phyloP scores from a whole-genome alignment of 108 stramenopile species.

The Thalassiosira profunda region DNA sequence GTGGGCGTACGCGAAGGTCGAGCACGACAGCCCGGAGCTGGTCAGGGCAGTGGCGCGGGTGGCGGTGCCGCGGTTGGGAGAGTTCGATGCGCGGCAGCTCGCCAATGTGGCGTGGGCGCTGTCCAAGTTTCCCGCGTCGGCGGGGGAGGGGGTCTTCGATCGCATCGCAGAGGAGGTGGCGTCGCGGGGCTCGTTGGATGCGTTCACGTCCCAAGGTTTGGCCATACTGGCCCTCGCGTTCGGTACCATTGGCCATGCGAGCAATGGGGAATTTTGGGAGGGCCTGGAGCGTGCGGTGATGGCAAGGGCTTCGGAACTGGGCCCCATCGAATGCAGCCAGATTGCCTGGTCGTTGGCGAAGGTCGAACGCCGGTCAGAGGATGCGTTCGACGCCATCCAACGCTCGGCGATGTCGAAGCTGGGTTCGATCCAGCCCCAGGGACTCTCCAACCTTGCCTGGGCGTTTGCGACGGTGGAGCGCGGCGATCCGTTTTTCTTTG shows the following conservation, averaged over 20 bases:
- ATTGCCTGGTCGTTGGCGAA: constrained; percentile 46
- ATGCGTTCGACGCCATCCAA: constrained; percentile 22
- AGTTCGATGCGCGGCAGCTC: background rate
- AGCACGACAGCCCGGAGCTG: constrained; percentile 1
- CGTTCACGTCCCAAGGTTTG: constrained; percentile 35
- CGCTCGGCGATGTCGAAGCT: constrained; percentile 15
- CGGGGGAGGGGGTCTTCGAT: constrained; percentile 20
- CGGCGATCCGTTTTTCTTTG: constrained; percentile 8
- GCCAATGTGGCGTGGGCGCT: constrained; percentile 34
- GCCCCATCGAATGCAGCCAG: constrained; percentile 18
- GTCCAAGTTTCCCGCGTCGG: constrained; percentile 18
- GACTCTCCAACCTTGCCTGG: constrained; percentile 44
- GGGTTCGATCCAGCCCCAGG: constrained; percentile 23
- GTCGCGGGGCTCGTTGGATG: constrained; percentile 15
- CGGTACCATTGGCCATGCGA: constrained; percentile 24
- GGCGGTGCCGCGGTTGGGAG: constrained; percentile 1
- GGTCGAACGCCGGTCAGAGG: constrained; percentile 31
- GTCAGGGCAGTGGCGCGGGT: background rate
- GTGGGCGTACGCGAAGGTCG: constrained; percentile 13
- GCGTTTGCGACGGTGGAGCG: constrained; percentile 32
- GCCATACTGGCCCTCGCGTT: constrained; percentile 43
- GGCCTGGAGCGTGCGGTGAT: constrained; percentile 16
- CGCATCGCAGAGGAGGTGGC: constrained; percentile 31
- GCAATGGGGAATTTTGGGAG: constrained; percentile 28
- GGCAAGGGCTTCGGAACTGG: constrained; percentile 4